phyloP scores from a whole-genome alignment of 2,329 filamentous ascomycete species.

The Zasmidium citrigriseum region DNA sequence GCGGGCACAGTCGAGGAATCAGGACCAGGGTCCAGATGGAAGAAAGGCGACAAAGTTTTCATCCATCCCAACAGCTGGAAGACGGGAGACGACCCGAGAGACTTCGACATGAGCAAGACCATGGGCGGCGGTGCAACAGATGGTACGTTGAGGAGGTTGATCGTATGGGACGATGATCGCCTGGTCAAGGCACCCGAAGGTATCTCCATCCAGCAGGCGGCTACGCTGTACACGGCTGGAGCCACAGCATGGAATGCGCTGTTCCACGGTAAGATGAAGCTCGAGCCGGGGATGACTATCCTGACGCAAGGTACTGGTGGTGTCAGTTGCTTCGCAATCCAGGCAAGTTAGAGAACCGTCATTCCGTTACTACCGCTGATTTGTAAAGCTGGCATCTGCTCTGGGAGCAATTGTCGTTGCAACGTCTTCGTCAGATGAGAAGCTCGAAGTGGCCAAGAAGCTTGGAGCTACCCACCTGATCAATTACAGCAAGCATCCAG shows the following conservation, averaged over 20 bases:
- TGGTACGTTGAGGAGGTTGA: constrained; percentile 61
- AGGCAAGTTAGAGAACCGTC: constrained; percentile 9
- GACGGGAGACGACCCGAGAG: constrained; percentile 16
- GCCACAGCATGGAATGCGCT: constrained; percentile 52
- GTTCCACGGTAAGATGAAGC: constrained; percentile 58
- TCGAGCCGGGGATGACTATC: constrained; percentile 32
- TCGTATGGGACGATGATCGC: constrained; percentile 52
- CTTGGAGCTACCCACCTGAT: constrained; percentile 60
- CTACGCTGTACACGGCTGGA: constrained; percentile 60
- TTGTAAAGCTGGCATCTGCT: constrained; percentile 38
- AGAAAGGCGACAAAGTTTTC: constrained; percentile 62
- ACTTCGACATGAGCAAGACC: constrained; percentile 43
- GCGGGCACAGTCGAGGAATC: constrained; percentile 60
- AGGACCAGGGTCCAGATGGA: constrained; percentile 42
- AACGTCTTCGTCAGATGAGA: constrained; percentile 59
- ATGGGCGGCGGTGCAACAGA: constrained; percentile 54
- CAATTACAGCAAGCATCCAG: constrained; percentile 59
- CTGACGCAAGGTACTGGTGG: constrained; percentile 48
- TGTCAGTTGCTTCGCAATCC: constrained; percentile 40
- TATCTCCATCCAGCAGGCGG: constrained; percentile 59
- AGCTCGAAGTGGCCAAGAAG: constrained; percentile 52
- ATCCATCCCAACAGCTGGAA: constrained; percentile 37
- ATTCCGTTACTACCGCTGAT: constrained; percentile 4
- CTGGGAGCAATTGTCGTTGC: constrained; percentile 53
- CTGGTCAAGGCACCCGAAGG: constrained; percentile 58